Evolutionary conservation across 371 early-diverging fungal species (phyloP).

Genomic region (Nematocida ausubeli): DNA sequence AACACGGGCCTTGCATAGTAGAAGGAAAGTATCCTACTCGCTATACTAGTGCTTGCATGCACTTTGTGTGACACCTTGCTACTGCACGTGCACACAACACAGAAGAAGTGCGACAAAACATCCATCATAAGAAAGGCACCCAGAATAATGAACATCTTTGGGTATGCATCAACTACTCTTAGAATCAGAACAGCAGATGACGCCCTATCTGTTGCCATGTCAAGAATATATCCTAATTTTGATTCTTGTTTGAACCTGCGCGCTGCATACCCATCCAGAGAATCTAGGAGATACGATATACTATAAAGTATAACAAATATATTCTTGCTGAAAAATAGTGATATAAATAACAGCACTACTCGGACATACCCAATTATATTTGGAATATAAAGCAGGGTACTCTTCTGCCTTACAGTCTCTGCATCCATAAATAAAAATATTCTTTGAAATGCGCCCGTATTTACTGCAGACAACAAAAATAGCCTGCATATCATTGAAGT

Average conservation of each 20-base stretch:
- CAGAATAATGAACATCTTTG: neutral
- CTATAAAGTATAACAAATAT: constrained; percentile 70
- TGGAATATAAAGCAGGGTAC: constrained; percentile 21
- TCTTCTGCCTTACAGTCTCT: neutral
- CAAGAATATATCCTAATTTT: constrained; percentile 54
- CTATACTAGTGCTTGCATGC: neutral
- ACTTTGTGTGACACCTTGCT: constrained; percentile 31
- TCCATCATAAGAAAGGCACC: constrained; percentile 14
- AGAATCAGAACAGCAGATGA: constrained; percentile 45
- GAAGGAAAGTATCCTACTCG: constrained; percentile 21
- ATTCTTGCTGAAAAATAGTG: neutral
- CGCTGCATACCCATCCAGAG: constrained; percentile 85
- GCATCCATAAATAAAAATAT: neutral
- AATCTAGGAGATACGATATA: constrained; percentile 81
- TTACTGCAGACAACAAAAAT: too few species aligned
- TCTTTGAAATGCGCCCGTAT: too few species aligned
- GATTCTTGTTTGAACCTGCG: constrained; percentile 79
- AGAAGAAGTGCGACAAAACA: constrained; percentile 29
- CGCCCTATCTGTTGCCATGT: constrained; percentile 62
- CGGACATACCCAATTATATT: constrained; percentile 59
- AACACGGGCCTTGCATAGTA: constrained; percentile 22
- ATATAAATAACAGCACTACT: constrained; percentile 34
- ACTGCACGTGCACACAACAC: neutral
- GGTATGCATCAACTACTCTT: neutral
- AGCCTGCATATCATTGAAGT: too few species aligned